phyloP scores from a whole-genome alignment of 2,329 filamentous ascomycete species.

The Didymellaceae sp. region DNA sequence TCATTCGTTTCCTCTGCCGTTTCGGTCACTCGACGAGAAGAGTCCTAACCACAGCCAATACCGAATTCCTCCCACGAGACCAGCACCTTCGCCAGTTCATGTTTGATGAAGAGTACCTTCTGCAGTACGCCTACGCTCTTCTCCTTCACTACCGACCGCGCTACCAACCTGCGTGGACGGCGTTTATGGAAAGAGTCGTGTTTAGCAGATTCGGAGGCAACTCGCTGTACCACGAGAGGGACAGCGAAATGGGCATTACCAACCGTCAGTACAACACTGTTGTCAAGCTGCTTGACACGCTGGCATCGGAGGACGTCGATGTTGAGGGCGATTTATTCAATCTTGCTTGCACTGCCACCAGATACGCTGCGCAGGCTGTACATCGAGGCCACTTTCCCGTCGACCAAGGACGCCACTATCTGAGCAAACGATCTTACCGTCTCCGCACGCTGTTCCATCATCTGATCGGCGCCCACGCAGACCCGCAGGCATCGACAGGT shows the following conservation, averaged over 20 bases:
- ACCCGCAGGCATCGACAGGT: conserved; percentile 12
- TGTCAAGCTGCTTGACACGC: conserved; percentile 31
- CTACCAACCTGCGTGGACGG: conserved; percentile 41
- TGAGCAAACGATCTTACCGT: conserved; percentile 25
- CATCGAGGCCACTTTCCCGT: conserved; percentile 14
- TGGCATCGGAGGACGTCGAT: conserved; percentile 41
- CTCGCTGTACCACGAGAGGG: conserved; percentile 1
- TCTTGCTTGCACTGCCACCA: conserved; percentile 42
- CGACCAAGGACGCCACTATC: conserved; percentile 21
- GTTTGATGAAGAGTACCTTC: conserved; percentile 31
- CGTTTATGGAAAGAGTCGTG: conserved; percentile 34
- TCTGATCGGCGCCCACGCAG: conserved; percentile 29
- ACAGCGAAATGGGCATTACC: conserved; percentile 13
- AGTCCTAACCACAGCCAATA: conserved; percentile 7
- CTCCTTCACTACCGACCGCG: conserved; percentile 30
- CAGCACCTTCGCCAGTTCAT: conserved; percentile 28
- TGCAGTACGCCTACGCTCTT: conserved; percentile 41
- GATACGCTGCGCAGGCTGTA: conserved; percentile 37
- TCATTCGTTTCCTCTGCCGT: conserved; percentile 42
- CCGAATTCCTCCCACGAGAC: conserved; percentile 16
- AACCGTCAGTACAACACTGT: conserved; percentile 33
- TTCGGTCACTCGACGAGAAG: conserved; percentile 30
- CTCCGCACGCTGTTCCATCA: conserved; percentile 37
- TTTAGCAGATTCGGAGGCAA: conserved; percentile 12
- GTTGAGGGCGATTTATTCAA: conserved; percentile 41